These are phyloP conservation scores for Lepiota venenata DNA, from an alignment of 768 basidiomycete species.

Conservation along the genomic window DNA sequence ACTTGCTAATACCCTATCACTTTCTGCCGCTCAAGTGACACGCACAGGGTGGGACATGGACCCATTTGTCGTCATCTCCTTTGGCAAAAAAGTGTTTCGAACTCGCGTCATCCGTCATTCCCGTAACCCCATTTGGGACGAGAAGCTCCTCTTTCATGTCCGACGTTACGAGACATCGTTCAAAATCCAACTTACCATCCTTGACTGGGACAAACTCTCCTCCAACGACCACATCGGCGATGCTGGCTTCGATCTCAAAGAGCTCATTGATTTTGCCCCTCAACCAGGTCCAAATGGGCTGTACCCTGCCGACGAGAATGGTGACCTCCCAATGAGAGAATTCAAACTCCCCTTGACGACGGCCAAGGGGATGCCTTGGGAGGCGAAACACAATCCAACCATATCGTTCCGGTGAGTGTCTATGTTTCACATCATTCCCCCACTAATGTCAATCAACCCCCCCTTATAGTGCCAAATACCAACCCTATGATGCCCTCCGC, in stretches of 20 bases:
- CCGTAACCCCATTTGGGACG: slow-evolving; percentile 86
- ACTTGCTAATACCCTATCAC: background rate
- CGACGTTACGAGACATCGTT: slow-evolving; percentile 80
- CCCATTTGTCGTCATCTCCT: slow-evolving; percentile 93
- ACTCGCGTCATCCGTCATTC: slow-evolving; percentile 86
- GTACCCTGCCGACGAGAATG: slow-evolving; percentile 48
- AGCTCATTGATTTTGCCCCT: slow-evolving; percentile 65
- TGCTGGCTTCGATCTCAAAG: slow-evolving; percentile 62
- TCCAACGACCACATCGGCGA: slow-evolving; percentile 90
- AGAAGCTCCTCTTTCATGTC: slow-evolving; percentile 95
- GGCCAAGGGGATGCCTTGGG: slow-evolving; percentile 66
- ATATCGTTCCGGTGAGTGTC: slow-evolving; percentile 59
- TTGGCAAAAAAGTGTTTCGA: slow-evolving; percentile 96
- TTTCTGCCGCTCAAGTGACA: slow-evolving; percentile 51
- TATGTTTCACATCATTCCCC: background rate
- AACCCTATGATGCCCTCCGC: slow-evolving; percentile 89
- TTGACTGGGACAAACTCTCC: slow-evolving; percentile 96
- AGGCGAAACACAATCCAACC: slow-evolving; percentile 65
- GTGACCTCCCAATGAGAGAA: slow-evolving; percentile 69
- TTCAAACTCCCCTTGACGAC: slow-evolving; percentile 63
- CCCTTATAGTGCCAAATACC: slow-evolving; percentile 79
- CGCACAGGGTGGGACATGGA: slow-evolving; percentile 95
- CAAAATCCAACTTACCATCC: slow-evolving; percentile 75
- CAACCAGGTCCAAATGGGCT: slow-evolving; percentile 60
- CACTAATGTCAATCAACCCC: background rate